These are phyloP conservation scores for Colletotrichum falcatum DNA, from an alignment of 2,329 filamentous ascomycete species.

Conservation along the genomic window DNA sequence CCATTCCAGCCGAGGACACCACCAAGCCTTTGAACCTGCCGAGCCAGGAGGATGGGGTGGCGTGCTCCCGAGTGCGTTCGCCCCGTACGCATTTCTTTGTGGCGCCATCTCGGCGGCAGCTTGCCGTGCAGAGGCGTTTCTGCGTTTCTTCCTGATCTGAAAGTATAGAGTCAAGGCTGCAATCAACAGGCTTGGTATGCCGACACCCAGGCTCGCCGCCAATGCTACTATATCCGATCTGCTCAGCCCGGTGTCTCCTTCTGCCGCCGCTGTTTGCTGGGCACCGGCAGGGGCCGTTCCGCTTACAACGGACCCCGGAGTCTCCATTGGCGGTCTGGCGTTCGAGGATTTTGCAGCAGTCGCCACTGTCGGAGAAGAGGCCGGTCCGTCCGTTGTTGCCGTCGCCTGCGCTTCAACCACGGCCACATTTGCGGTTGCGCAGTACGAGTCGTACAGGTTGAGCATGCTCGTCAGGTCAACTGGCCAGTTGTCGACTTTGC, in stretches of 20 bases:
- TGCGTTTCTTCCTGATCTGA: conserved; percentile 43
- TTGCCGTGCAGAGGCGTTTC: neutral
- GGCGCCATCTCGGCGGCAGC: neutral
- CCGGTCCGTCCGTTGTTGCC: neutral
- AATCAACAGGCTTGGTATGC: conserved; percentile 50
- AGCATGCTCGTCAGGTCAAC: conserved; percentile 43
- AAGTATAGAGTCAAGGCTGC: conserved; percentile 45
- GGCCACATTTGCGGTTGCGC: conserved; percentile 44
- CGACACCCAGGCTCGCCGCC: conserved; percentile 46
- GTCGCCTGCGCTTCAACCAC: conserved; percentile 25
- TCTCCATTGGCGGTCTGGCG: neutral
- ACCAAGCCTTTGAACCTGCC: neutral
- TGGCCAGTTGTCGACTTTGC: conserved; percentile 42
- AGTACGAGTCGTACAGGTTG: conserved; percentile 44
- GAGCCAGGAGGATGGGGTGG: neutral
- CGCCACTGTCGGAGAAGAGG: neutral
- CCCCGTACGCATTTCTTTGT: neutral
- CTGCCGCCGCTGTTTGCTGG: neutral
- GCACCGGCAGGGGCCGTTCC: conserved; percentile 4
- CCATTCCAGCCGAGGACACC: neutral
- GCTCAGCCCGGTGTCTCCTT: conserved; percentile 42
- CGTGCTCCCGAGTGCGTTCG: neutral
- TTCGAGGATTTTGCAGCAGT: neutral
- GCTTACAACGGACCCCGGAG: neutral
- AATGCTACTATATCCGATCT: conserved; percentile 45